Base-by-base conservation (phyloP, 352 stramenopile genomes). In the Aphanomyces invadans region DNA sequence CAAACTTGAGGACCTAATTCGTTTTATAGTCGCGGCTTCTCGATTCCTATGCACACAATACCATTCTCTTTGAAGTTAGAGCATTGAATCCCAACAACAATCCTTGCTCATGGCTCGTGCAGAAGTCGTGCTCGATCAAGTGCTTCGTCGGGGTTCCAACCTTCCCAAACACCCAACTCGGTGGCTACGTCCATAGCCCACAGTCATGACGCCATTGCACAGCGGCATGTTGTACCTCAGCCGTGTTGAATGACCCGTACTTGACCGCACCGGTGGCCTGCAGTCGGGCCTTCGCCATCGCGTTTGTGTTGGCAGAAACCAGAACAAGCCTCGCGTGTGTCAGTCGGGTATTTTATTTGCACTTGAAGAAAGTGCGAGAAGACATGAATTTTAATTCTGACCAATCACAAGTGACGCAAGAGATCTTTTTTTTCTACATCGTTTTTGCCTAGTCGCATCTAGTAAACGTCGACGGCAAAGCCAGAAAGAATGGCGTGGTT, bases 401-500 rank as follows among this genome's bases (percentile, higher is more conserved):
- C 49, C 49, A 57, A 57, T 57, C 25, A 33, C 19, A 57, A n/a
- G 4, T 9, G 19, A 33, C 49, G 19, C 21, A 38, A n/a, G 25
- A 17, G 23, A 29, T 33, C 29, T 28, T 57, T 33, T 21, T 17
- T 33, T 21, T 17, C 25, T n/a, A 52, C 44, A 52, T 52, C 44
- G 49, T 57, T 57, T 57, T 12, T 57, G 49, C 49, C 29, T 26
- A 57, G 15, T 57, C 49, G 21, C 49, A 38, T 19, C 21, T 57
- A 21, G 7, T 54, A 29, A 11, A 48, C 17, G 39, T n/a, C 15
- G n/a, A 48, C 17, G 17, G 10, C 21, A 52, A n/a, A 26, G 10
- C 23, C 49, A 59, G 25, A 33, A n/a, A 33, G 17, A 9, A 73
- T 73, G 68, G 68, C 68, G 15, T 73, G 68, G 68, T 42, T 59